Evolutionary conservation across 2,329 filamentous ascomycete genomes (phyloP).

Genomic region (Beauveria sp.): DNA sequence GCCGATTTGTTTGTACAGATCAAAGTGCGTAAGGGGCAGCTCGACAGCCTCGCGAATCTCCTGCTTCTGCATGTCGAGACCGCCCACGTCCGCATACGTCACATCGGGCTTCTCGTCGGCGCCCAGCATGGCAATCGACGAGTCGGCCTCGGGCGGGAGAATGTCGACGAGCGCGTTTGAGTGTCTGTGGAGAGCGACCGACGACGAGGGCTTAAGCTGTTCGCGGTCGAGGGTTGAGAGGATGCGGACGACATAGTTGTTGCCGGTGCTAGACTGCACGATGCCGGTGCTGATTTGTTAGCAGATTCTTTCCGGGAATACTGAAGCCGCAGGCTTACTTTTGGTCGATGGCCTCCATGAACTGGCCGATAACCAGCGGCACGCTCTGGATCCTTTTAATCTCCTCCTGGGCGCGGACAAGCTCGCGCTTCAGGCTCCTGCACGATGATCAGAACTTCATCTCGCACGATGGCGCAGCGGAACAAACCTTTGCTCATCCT

Average conservation of each 20-base stretch:
- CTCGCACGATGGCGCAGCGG: neutral
- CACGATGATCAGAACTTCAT: slow-evolving; percentile 10
- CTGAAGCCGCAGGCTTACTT: slow-evolving; percentile 54
- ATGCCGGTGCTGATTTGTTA: slow-evolving; percentile 72
- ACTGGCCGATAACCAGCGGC: slow-evolving; percentile 94
- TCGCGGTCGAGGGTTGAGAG: slow-evolving; percentile 97
- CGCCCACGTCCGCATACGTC: slow-evolving; percentile 95
- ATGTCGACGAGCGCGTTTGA: slow-evolving; percentile 98
- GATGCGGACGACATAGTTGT: slow-evolving; percentile 97
- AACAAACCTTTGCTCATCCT: slow-evolving; percentile 86
- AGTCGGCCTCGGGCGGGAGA: slow-evolving; percentile 95
- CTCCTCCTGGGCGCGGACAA: slow-evolving; percentile 95
- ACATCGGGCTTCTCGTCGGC: slow-evolving; percentile 96
- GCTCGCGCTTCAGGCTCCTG: slow-evolving; percentile 91
- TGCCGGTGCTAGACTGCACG: slow-evolving; percentile 95
- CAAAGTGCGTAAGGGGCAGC: slow-evolving; percentile 92
- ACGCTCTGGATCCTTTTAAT: slow-evolving; percentile 99
- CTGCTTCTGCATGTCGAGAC: slow-evolving; percentile 99
- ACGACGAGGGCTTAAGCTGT: slow-evolving; percentile 94
- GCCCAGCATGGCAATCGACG: slow-evolving; percentile 96
- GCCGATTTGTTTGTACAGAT: slow-evolving; percentile 98
- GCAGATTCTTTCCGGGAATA: neutral
- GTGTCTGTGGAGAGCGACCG: slow-evolving; percentile 93
- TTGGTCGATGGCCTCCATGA: slow-evolving; percentile 99
- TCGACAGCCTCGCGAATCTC: slow-evolving; percentile 98